Conservation (phyloP, 2,329 filamentous ascomycete genomes). For the Fusarium algeriense region DNA sequence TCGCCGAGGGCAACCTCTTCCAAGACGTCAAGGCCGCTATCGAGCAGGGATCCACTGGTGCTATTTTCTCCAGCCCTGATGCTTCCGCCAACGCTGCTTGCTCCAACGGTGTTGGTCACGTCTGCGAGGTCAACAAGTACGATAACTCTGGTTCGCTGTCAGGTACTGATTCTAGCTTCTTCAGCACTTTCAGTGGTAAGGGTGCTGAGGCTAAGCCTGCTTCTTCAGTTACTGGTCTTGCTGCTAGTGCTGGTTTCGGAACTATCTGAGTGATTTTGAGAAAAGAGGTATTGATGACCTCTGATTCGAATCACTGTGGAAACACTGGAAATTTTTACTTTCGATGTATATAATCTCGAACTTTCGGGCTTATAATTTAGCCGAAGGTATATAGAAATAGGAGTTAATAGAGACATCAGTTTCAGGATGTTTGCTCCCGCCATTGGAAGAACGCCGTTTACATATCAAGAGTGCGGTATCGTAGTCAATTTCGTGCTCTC, state of each 20-base stretch:
- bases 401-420: conserved; percentile 3
- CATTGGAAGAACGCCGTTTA: no score
- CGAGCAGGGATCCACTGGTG: conserved; percentile 49
- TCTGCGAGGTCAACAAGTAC: conserved; percentile 64
- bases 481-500: background rate
- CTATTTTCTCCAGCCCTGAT: conserved; percentile 51
- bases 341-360: conserved; percentile 16
- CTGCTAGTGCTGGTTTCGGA: conserved; percentile 60
- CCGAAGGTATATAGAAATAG: conserved; percentile 6
- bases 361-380: background rate
- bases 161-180: conserved; percentile 60
- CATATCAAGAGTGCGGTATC: background rate
- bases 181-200: conserved; percentile 64
- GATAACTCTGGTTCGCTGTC: conserved; percentile 55
- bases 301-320: background rate
- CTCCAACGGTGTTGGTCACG: conserved; percentile 59
- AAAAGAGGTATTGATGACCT: background rate
- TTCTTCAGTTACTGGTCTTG: conserved; percentile 52
- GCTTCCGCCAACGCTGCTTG: conserved; percentile 56
- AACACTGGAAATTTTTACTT: background rate
- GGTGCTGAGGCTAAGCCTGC: conserved; percentile 58
- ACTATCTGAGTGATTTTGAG: conserved; percentile 48
- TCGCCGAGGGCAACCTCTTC: conserved; percentile 71
- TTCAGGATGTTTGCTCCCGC: background rate
- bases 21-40: conserved; percentile 62